These are phyloP conservation scores for Alliaria petiolata DNA, from an alignment of 345 rosid genomes.

Conservation along the genomic window DNA sequence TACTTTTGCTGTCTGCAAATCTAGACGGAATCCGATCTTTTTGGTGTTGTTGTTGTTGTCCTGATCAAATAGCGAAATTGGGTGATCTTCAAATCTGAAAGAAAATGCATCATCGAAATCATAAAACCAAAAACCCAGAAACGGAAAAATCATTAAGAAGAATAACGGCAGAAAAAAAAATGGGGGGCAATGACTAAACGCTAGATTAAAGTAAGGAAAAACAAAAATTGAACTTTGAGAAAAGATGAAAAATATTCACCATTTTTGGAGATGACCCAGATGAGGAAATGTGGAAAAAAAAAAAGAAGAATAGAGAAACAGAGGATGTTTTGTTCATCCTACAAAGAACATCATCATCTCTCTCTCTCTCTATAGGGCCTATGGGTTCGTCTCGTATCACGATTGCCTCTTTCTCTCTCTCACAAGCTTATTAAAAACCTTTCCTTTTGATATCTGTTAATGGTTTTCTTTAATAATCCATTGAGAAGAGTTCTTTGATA, in stretches of 20 bases:
- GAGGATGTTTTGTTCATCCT: slow-evolving; percentile 48
- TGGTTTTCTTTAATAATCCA: slow-evolving; percentile 19
- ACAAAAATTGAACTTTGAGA: neutral
- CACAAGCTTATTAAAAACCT: slow-evolving; percentile 48
- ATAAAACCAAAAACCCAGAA: slow-evolving; percentile 23
- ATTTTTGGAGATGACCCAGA: slow-evolving; percentile 52
- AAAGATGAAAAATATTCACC: slow-evolving; percentile 40
- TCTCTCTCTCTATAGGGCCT: neutral
- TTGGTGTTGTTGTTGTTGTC: neutral
- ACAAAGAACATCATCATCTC: slow-evolving; percentile 25
- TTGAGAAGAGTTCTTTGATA: slow-evolving; percentile 36
- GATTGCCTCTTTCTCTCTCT: slow-evolving; percentile 25
- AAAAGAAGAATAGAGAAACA: slow-evolving; percentile 42
- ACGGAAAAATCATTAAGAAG: neutral
- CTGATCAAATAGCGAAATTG: slow-evolving; percentile 10
- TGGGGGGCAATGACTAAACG: neutral
- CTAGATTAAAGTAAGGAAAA: neutral
- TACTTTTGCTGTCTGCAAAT: slow-evolving; percentile 22
- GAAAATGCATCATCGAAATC: slow-evolving; percentile 15
- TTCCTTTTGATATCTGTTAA: slow-evolving; percentile 40
- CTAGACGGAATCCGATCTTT: slow-evolving; percentile 10
- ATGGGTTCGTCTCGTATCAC: slow-evolving; percentile 12
- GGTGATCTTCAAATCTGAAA: slow-evolving; percentile 19
- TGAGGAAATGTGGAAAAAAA: slow-evolving; percentile 44
- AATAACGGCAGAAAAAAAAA: slow-evolving; percentile 1